A percentile compares a stretch with the other conserved stretches of the same genome.
These are phyloP conservation scores for Clarireedia homoeocarpa DNA, from an alignment of 2,329 filamentous ascomycete genomes.

Conservation along the genomic window DNA sequence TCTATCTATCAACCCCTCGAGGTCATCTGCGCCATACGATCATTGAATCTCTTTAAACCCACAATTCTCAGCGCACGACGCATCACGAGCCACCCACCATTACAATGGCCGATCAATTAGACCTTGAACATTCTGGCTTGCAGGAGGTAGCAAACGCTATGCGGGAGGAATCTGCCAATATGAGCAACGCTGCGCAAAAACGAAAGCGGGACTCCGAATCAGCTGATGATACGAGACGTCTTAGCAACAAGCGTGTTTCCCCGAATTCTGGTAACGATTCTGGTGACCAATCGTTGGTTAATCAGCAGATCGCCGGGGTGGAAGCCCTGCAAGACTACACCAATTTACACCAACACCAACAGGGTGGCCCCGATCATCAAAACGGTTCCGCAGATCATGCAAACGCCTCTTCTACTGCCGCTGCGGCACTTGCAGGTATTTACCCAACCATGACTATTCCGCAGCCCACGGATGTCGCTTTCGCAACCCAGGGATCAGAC, in stretches of 20 bases:
- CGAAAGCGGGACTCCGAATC: slow-evolving; percentile 30
- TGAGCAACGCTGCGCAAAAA: slow-evolving; percentile 24
- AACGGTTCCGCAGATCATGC: slow-evolving; percentile 44
- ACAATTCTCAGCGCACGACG: slow-evolving; percentile 26
- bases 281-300: slow-evolving; percentile 13
- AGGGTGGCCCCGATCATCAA: slow-evolving; percentile 37
- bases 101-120: slow-evolving; percentile 28
- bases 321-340: slow-evolving; percentile 30
- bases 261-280: slow-evolving; percentile 24
- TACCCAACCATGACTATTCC: slow-evolving; percentile 48
- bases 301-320: slow-evolving; percentile 24
- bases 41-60: slow-evolving; percentile 8
- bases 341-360: slow-evolving; percentile 39
- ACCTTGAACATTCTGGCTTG: slow-evolving; percentile 30
- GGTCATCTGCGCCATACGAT: slow-evolving; percentile 28
- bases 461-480: slow-evolving; percentile 46
- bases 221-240: slow-evolving; percentile 29
- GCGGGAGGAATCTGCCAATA: slow-evolving; percentile 25
- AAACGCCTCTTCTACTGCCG: slow-evolving; percentile 46
- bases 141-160: slow-evolving; percentile 31
- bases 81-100: slow-evolving; percentile 17
- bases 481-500: slow-evolving; percentile 37
- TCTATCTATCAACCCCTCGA: slow-evolving; percentile 26
- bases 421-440: slow-evolving; percentile 36
- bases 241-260: slow-evolving; percentile 29